Base-by-base conservation (phyloP, 1,284 basidiomycete species). In the Neonothopanus nambi region DNA sequence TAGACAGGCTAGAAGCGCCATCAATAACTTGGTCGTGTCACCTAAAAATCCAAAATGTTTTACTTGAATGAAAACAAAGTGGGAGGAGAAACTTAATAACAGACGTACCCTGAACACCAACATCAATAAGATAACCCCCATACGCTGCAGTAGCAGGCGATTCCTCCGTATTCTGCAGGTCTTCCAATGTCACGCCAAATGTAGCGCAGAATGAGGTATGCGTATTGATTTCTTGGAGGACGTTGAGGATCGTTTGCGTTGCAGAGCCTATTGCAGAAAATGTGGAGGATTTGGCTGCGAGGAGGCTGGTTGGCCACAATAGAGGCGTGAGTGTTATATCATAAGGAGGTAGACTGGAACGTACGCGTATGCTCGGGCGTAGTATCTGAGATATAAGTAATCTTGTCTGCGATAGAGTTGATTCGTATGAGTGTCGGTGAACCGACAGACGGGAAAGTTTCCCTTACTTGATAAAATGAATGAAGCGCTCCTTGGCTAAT, bases 1-100 rank as follows among this genome's bases (percentile, higher is more conserved):
- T 12, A 97, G 75, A 67, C 95, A 98, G 4, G 91, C 88, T 15
- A 89, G 84, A 1, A 95, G 80, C 0, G 92, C 91, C 66, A 97
- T 86, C 20, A 91, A 70, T 11, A 95, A 72, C 57, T 85, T 87
- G 24, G 85, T 80, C 12, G 83, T 69, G 64, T 94, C 91, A 3
- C 93, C 84, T 88, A 54, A 5, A 44, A 36, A 8, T 20, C 45
- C 26, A 24, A 24, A 7, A 48, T 26, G 47, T 56, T 18, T 13
- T 9, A 37, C 21, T 5, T n/a, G n/a, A n/a, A 28, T 28, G 26
- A 5, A 11, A 28, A 28, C 26, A 28, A 5, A 28, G 28, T n/a
- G 13, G 26, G 35, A 50, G 51, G 37, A 35, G 15, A 36, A 21
- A 21, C 8, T 37, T 17, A 42, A 40, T 18, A 30, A 20, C 23